Percentiles rank a stretch among this genome's conserved stretches.
Evolutionary conservation across 176 grass and related monocot genomes (phyloP).

Genomic region (Olyra latifolia): DNA sequence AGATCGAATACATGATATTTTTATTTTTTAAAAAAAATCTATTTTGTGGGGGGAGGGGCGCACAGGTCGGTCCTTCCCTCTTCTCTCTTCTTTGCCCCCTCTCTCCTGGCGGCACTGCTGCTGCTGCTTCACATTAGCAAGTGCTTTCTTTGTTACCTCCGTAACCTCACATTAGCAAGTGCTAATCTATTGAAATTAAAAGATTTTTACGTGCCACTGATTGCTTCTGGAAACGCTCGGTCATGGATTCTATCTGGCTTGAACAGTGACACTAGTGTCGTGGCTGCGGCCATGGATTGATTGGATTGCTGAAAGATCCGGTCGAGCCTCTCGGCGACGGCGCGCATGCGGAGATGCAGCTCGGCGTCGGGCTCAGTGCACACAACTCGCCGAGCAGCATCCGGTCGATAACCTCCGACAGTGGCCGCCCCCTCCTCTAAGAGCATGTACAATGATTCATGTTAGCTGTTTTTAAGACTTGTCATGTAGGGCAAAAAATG

Average conservation of each 20-base stretch:
- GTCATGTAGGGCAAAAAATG: too few relatives aligned
- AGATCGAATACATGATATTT: too few relatives aligned
- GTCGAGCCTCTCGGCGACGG: slow-evolving; percentile 84
- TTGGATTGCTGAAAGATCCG: slow-evolving; percentile 47
- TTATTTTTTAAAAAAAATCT: too few relatives aligned
- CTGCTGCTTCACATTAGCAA: too few relatives aligned
- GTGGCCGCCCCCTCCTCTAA: slow-evolving; percentile 88
- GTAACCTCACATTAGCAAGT: slow-evolving; percentile 24
- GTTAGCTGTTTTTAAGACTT: too few relatives aligned
- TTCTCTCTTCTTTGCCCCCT: too few relatives aligned
- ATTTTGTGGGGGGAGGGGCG: too few relatives aligned
- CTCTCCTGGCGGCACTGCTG: too few relatives aligned
- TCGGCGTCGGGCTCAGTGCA: slow-evolving; percentile 85
- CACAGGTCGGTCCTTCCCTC: too few relatives aligned
- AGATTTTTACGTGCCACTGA: not conserved
- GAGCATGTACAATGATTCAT: too few relatives aligned
- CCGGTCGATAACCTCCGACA: slow-evolving; percentile 96
- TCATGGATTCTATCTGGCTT: not conserved
- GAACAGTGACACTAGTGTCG: not conserved
- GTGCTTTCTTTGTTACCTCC: slow-evolving; percentile 21
- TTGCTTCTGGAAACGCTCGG: not conserved
- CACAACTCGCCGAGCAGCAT: slow-evolving; percentile 80
- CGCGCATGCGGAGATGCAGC: slow-evolving; percentile 76
- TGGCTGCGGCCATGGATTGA: not conserved
- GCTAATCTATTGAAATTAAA: slow-evolving; percentile 35